Evolutionary conservation across 129 eudicot genomes (phyloP).

Genomic region (Rutidosis leptorrhynchoides): DNA sequence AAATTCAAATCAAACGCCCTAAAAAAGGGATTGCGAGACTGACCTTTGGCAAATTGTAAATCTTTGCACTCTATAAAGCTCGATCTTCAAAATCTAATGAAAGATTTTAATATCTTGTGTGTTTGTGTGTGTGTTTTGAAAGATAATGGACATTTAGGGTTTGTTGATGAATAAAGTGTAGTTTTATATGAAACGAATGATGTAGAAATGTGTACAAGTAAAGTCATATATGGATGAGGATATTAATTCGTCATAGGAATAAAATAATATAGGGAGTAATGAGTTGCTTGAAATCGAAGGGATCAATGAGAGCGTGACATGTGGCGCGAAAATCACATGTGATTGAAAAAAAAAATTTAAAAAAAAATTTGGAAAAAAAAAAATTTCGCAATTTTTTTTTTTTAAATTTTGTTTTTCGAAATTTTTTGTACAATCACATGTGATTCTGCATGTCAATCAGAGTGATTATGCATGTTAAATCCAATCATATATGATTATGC

Average conservation of each 20-base stretch:
- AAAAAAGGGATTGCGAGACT: slow-evolving; percentile 14
- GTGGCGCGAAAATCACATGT: no score
- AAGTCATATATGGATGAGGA: background rate
- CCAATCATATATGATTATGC: no score
- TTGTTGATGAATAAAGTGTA: slow-evolving; percentile 25
- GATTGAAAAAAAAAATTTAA: no score
- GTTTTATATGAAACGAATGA: slow-evolving; percentile 11
- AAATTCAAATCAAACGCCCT: slow-evolving; percentile 12
- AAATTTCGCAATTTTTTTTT: no score
- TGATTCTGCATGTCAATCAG: no score
- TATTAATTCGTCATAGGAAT: background rate
- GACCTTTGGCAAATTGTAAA: slow-evolving; percentile 16
- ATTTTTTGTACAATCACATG: no score
- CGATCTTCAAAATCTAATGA: slow-evolving; percentile 11
- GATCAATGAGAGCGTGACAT: no score
- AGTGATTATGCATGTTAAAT: no score
- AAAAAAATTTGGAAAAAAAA: no score
- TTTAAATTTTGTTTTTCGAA: no score
- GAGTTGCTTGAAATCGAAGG: no score
- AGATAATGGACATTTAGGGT: slow-evolving; percentile 29
- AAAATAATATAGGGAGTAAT: no score
- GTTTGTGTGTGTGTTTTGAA: slow-evolving; percentile 17
- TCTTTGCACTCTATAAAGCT: background rate
- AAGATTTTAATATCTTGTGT: slow-evolving; percentile 4
- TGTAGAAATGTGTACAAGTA: background rate